Evolutionary conservation across 139 green algal genomes (phyloP).

Genomic region (Chlamydomonas incerta): DNA sequence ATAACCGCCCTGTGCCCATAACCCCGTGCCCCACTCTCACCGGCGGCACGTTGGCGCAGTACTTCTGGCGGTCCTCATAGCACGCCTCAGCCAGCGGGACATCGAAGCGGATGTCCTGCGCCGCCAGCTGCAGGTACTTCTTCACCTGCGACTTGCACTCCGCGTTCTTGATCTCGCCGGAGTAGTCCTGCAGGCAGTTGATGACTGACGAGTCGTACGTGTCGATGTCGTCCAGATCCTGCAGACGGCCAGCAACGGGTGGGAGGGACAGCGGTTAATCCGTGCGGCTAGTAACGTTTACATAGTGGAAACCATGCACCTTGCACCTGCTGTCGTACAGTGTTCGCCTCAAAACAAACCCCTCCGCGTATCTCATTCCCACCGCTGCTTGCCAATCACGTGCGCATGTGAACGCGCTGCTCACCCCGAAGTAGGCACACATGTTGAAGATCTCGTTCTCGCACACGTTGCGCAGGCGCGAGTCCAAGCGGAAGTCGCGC

Average conservation of each 20-base stretch:
- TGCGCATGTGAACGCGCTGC: too few relatives aligned
- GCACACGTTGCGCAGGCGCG: conserved; percentile 61
- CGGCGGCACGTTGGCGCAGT: conserved; percentile 68
- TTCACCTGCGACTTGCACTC: conserved; percentile 62
- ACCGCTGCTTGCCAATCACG: too few relatives aligned
- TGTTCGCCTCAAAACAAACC: too few relatives aligned
- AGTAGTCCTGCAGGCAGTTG: conserved; percentile 71
- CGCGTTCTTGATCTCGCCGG: conserved; percentile 46
- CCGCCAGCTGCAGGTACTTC: conserved; percentile 73
- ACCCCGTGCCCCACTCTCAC: not conserved
- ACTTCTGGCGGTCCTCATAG: conserved; percentile 69
- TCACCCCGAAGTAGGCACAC: conserved; percentile 63
- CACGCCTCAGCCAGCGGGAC: conserved; percentile 79
- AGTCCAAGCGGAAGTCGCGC: conserved; percentile 81
- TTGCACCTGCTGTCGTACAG: too few relatives aligned
- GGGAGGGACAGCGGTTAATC: too few relatives aligned
- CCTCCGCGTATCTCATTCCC: too few relatives aligned
- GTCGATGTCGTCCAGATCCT: conserved; percentile 59
- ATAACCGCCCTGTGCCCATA: too few relatives aligned
- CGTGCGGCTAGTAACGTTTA: too few relatives aligned
- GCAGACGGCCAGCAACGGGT: too few relatives aligned
- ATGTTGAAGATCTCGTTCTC: conserved; percentile 68
- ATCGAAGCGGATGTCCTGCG: conserved; percentile 90
- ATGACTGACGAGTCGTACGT: conserved; percentile 61
- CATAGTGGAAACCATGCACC: too few relatives aligned